Evolutionary conservation across 805 yeast genomes (phyloP).

Genomic region (Candida nemodendra): DNA sequence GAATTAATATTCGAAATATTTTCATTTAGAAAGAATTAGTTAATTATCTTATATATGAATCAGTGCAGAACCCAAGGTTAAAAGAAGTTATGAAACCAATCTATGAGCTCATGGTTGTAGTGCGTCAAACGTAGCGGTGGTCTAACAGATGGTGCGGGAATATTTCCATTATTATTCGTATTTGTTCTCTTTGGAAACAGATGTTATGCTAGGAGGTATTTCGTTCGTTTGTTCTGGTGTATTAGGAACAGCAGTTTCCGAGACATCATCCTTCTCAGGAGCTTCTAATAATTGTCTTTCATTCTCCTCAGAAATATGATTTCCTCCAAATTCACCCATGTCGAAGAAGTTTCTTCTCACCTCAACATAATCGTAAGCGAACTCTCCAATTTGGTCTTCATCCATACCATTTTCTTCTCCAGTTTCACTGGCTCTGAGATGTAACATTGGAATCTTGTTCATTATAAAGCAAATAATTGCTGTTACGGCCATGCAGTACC

Average conservation of each 20-base stretch:
- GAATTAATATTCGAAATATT: not conserved
- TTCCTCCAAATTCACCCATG: conserved; percentile 14
- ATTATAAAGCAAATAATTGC: conserved; percentile 71
- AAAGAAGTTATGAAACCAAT: not conserved
- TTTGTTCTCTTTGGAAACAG: too few relatives aligned
- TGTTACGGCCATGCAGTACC: conserved; percentile 75
- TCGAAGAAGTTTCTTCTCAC: conserved; percentile 86
- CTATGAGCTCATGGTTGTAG: too few relatives aligned
- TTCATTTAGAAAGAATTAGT: too few relatives aligned
- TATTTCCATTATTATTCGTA: too few relatives aligned
- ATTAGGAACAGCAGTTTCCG: not conserved
- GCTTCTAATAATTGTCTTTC: not conserved
- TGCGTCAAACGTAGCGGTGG: too few relatives aligned
- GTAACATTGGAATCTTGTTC: conserved; percentile 76
- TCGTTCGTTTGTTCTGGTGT: conserved; percentile 1
- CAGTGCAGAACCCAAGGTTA: conserved; percentile 2
- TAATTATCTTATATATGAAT: not conserved
- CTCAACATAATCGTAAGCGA: conserved; percentile 98
- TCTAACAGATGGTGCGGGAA: too few relatives aligned
- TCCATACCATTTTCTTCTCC: conserved; percentile 91
- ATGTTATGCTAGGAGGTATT: not conserved
- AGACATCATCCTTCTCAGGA: too few relatives aligned
- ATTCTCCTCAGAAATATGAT: conserved; percentile 1
- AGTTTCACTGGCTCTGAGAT: conserved; percentile 75
- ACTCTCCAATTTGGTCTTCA: conserved; percentile 96